These are phyloP conservation scores for Suillus hirtellus DNA, from an alignment of 768 basidiomycete species.

Conservation along the genomic window DNA sequence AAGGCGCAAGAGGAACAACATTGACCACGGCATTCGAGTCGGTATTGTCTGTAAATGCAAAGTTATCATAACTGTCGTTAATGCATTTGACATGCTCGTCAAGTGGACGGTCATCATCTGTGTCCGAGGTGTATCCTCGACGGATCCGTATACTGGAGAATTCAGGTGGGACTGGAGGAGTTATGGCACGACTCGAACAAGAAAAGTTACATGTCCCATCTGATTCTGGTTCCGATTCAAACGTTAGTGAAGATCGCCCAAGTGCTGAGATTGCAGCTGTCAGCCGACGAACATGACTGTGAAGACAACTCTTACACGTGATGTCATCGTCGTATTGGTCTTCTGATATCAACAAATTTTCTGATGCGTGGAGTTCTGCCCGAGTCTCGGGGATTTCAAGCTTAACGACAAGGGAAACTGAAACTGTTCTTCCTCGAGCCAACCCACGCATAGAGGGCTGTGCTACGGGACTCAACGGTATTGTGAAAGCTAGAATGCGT, in stretches of 20 bases:
- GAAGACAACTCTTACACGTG: neutral
- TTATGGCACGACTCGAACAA: neutral
- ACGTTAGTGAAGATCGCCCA: neutral
- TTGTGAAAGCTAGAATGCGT: conserved; percentile 39
- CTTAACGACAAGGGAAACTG: conserved; percentile 21
- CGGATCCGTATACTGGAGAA: conserved; percentile 14
- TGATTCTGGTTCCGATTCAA: neutral
- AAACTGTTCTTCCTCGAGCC: conserved; percentile 15
- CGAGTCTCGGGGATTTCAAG: conserved; percentile 17
- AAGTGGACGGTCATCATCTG: conserved; percentile 16
- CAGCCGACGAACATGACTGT: neutral
- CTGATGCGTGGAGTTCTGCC: neutral
- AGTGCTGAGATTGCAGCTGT: neutral
- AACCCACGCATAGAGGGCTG: conserved; percentile 12
- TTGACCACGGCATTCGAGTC: neutral
- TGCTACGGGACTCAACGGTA: conserved; percentile 41
- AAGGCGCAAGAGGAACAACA: conserved; percentile 34
- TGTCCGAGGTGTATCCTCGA: conserved; percentile 27
- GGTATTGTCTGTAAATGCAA: neutral
- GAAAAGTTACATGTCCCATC: neutral
- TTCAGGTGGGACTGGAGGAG: neutral
- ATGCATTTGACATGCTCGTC: conserved; percentile 20
- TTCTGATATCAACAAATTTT: neutral
- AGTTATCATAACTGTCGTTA: neutral
- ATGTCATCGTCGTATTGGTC: neutral